Base-by-base conservation (phyloP, 441 rosid species). In the Brassica hybrid region DNA sequence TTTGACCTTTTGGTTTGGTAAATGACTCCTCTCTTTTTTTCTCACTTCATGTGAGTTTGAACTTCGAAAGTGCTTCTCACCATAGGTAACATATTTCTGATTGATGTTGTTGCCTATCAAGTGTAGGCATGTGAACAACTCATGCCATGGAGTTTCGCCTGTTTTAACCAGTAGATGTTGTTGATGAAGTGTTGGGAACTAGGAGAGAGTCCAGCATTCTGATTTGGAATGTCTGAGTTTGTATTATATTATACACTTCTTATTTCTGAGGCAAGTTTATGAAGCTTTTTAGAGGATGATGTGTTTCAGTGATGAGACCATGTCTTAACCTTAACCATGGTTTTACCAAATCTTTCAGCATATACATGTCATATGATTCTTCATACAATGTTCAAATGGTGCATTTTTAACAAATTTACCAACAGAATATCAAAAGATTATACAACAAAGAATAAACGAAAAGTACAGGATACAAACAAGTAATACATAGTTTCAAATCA, bases 361-460 rank as follows among this genome's bases (percentile, higher is more conserved):
- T 61, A 45, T 61, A 61, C 19, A 30, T 30, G 11, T 61, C 12
- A 62, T 30, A 32, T 30, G 32, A 58, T 58, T 25, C 62, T 62
- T 7, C 16, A 16, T 10, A 19, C 6, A 64, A 34, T 64, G 67
- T 64, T 38, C 38, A 63, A 32, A 32, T 6, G 45, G 25, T 36
- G 50, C 25, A 32, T 64, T 64, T 52, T 64, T 6, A 77, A 66
- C 81, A 72, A 16, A 34, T 78, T 19, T 1, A 59, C 13, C 69
- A 72, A 5, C 58, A 56, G 52, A 13, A 66, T 61, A 41, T 10
- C 10, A 32, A 65, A 48, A 65, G 71, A 57, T 19, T 77, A 72
- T 59, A 77, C 81, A 78, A 21, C 36, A 78, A 78, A 59, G 2
- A 72, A 59, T 5, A 1, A 60, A 67, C 38, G 41, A 27, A 0